Conservation (phyloP, 164 flowering plant genomes). For the Dillenia turbinata region DNA sequence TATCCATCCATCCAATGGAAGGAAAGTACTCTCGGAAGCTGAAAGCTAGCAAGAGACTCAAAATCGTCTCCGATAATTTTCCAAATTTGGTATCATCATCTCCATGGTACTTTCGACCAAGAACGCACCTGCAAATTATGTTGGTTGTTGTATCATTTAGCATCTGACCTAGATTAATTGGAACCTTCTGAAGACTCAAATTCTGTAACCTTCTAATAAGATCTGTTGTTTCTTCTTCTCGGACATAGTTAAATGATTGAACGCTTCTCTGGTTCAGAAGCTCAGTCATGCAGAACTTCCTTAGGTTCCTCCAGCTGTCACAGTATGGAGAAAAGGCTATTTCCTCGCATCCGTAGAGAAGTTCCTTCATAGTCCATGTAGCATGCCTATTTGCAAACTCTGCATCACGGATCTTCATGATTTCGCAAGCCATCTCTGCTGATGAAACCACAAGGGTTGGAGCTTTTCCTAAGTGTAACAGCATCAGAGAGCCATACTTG, state of each 20-base stretch:
- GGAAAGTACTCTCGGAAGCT: too few species aligned
- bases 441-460: constrained; percentile 2
- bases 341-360: neutral
- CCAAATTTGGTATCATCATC: too few species aligned
- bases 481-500: neutral
- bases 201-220: too few species aligned
- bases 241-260: neutral
- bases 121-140: too few species aligned
- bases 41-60: too few species aligned
- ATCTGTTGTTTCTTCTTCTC: constrained; percentile 6
- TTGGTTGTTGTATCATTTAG: too few species aligned
- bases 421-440: neutral
- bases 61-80: too few species aligned
- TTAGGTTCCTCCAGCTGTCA: constrained; percentile 7
- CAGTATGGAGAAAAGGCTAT: constrained; percentile 8
- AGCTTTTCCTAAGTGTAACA: neutral
- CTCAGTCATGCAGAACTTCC: constrained; percentile 2
- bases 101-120: too few species aligned
- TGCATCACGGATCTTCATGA: constrained; percentile 4
- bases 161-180: too few species aligned
- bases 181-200: too few species aligned
- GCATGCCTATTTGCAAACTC: neutral
- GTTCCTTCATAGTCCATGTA: neutral
- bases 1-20: too few species aligned
- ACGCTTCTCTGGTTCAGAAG: constrained; percentile 4